A percentile compares a stretch with the other conserved stretches of the same genome.
phyloP scores from a whole-genome alignment of 768 basidiomycete genomes.

The Xerocomus spinulosus region DNA sequence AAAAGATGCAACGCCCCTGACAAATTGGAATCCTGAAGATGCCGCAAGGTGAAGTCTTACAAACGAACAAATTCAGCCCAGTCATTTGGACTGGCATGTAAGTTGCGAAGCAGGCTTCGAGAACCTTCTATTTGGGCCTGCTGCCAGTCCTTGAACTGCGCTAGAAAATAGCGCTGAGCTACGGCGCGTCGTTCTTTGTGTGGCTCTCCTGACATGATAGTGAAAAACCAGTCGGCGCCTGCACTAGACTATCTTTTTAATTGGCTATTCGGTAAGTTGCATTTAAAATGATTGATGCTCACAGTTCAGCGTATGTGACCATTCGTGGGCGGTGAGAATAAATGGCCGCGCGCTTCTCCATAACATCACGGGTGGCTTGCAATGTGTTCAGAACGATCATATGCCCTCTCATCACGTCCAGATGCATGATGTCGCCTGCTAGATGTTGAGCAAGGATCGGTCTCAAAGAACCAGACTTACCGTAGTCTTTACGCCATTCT shows the following conservation, averaged over 20 bases:
- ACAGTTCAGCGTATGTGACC: slow-evolving; percentile 1
- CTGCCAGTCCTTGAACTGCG: slow-evolving; percentile 14
- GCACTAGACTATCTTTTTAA: background rate
- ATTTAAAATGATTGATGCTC: background rate
- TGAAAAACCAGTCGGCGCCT: background rate
- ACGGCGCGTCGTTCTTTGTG: slow-evolving; percentile 9
- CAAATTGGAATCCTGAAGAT: no score
- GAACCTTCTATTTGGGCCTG: slow-evolving; percentile 5
- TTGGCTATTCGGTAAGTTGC: background rate
- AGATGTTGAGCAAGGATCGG: background rate
- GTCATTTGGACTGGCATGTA: background rate
- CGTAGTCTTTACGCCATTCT: slow-evolving; percentile 1
- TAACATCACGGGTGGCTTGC: slow-evolving; percentile 6
- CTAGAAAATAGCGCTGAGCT: slow-evolving; percentile 10
- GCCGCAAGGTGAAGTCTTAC: background rate
- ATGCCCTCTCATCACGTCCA: background rate
- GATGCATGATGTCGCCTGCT: background rate
- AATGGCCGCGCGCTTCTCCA: slow-evolving; percentile 4
- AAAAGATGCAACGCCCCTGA: background rate
- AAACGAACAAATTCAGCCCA: background rate
- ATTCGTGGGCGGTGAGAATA: slow-evolving; percentile 2
- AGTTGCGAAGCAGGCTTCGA: background rate
- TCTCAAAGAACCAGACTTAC: background rate
- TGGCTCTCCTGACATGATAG: slow-evolving; percentile 3
- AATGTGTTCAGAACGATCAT: slow-evolving; percentile 34